These are phyloP conservation scores for Saccharata proteae DNA, from an alignment of 2,329 filamentous ascomycete genomes.

Conservation along the genomic window DNA sequence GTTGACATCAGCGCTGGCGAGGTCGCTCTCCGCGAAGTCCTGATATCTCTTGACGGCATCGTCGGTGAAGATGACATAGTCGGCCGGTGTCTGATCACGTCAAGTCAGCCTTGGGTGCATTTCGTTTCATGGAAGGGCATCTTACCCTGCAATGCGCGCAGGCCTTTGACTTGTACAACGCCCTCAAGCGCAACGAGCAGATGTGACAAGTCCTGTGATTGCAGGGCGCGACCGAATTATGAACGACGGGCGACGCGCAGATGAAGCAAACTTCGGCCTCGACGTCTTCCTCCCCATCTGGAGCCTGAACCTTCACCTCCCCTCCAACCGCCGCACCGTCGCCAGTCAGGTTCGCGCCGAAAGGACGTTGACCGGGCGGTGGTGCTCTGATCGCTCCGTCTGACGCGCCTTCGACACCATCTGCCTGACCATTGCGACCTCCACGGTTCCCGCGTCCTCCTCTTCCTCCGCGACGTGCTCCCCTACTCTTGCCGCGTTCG, in stretches of 20 bases:
- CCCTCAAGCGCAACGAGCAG: conserved; percentile 79
- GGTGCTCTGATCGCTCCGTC: not conserved
- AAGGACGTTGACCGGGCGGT: conserved; percentile 1
- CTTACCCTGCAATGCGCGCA: conserved; percentile 89
- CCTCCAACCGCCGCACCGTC: not conserved
- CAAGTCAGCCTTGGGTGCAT: not conserved
- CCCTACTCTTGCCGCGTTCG: conserved; percentile 4
- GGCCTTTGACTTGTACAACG: conserved; percentile 89
- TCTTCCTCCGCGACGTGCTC: conserved; percentile 7
- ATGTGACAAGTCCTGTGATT: conserved; percentile 97
- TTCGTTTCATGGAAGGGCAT: conserved; percentile 10
- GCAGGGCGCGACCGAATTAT: conserved; percentile 82
- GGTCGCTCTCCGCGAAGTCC: conserved; percentile 63
- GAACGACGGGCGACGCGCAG: conserved; percentile 79
- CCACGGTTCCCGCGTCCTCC: conserved; percentile 7
- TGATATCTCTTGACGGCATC: conserved; percentile 70
- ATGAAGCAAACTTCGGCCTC: conserved; percentile 92
- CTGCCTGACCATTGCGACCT: conserved; percentile 1
- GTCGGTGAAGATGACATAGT: conserved; percentile 86
- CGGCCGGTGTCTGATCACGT: conserved; percentile 47
- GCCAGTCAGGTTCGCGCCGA: conserved; percentile 3
- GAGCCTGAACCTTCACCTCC: conserved; percentile 1
- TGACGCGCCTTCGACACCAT: not conserved
- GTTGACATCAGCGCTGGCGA: conserved; percentile 68
- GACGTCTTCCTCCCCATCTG: conserved; percentile 34